A percentile compares a stretch with the other conserved stretches of the same genome.
phyloP scores from a whole-genome alignment of 495 filamentous ascomycete species.

The Penicillium coprophilum region DNA sequence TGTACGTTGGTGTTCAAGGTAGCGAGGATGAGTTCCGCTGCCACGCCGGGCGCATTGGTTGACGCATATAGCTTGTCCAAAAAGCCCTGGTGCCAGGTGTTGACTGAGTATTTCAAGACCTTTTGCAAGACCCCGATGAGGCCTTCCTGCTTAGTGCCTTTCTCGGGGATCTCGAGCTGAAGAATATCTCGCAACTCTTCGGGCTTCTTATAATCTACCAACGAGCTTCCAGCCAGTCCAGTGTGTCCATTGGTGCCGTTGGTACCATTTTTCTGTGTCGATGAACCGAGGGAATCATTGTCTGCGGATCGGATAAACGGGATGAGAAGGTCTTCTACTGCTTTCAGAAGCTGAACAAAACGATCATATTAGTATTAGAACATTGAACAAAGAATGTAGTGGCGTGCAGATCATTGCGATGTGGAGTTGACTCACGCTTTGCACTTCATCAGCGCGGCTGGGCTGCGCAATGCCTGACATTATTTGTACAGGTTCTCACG shows the following conservation, averaged over 20 bases:
- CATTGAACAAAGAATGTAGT: background rate
- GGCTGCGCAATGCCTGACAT: constrained; percentile 30
- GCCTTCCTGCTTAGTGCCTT: constrained; percentile 68
- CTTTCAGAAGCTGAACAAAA: constrained; percentile 61
- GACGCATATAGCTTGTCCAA: constrained; percentile 87
- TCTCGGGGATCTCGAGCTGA: constrained; percentile 61
- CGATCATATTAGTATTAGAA: constrained; percentile 1
- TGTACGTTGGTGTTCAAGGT: constrained; percentile 89
- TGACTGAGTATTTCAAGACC: constrained; percentile 79
- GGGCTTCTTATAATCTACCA: constrained; percentile 71
- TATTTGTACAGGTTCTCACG: constrained; percentile 20
- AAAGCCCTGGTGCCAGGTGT: constrained; percentile 96
- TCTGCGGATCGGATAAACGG: constrained; percentile 79
- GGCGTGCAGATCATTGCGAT: constrained; percentile 8
- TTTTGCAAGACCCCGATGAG: constrained; percentile 63
- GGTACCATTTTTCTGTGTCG: constrained; percentile 39
- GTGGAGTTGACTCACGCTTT: constrained; percentile 36
- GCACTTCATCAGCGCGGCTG: constrained; percentile 46
- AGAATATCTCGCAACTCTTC: constrained; percentile 66
- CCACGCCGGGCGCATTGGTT: constrained; percentile 80
- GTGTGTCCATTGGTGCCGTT: constrained; percentile 48
- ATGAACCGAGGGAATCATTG: constrained; percentile 51
- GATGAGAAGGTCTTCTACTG: constrained; percentile 71
- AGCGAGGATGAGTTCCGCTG: constrained; percentile 78
- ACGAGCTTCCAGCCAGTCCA: constrained; percentile 51